These are phyloP conservation scores for Trichosanthes truncata DNA, from an alignment of 306 rosid genomes.

Conservation along the genomic window DNA sequence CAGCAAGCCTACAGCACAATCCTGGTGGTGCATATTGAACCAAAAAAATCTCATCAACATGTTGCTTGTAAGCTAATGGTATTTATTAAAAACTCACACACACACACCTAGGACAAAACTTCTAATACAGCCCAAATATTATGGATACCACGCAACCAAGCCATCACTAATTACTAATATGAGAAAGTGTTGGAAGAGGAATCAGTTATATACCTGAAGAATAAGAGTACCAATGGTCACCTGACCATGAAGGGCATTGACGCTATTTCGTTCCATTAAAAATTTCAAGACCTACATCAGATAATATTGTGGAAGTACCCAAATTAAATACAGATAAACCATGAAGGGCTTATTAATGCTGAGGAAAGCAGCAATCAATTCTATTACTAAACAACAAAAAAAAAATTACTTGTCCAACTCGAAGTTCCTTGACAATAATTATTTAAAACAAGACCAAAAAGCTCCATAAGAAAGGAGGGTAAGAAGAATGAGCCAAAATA, in stretches of 20 bases:
- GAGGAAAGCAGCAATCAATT: background rate
- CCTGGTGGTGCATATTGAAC: constrained; percentile 37
- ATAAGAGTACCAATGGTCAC: constrained; percentile 88
- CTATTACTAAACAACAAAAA: background rate
- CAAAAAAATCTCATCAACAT: background rate
- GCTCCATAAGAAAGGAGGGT: background rate
- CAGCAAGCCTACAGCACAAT: constrained; percentile 94
- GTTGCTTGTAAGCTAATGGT: background rate
- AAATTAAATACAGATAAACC: background rate
- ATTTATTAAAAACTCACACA: background rate
- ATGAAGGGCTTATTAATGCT: background rate
- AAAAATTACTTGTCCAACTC: background rate
- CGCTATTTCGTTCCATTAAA: constrained; percentile 78
- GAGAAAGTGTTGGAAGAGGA: background rate
- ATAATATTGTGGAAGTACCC: constrained; percentile 12
- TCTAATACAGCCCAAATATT: background rate
- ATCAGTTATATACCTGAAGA: constrained; percentile 45
- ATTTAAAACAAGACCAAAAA: background rate
- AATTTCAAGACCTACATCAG: constrained; percentile 73
- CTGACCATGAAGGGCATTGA: constrained; percentile 85
- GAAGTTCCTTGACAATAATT: background rate
- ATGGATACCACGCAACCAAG: background rate
- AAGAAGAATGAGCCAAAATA: background rate
- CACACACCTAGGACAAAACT: background rate
- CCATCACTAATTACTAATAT: background rate